A percentile compares a stretch with the other conserved stretches of the same genome.
These are phyloP conservation scores for Botrytis squamosa DNA, from an alignment of 2,329 filamentous ascomycete species.

Conservation along the genomic window DNA sequence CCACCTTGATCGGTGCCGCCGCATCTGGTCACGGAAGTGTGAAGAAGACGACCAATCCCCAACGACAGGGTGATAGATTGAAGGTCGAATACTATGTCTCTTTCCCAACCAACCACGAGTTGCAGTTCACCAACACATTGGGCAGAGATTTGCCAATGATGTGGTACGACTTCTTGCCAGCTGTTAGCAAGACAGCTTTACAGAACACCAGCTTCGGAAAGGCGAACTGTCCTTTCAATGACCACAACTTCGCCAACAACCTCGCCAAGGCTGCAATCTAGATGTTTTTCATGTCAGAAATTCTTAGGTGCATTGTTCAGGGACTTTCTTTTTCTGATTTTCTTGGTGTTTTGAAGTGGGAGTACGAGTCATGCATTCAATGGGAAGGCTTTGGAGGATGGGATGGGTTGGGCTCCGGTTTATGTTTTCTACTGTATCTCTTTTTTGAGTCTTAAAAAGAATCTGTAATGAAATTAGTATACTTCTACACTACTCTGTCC, in stretches of 20 bases:
- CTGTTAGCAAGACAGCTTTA: neutral
- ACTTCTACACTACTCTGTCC: neutral
- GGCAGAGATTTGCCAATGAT: neutral
- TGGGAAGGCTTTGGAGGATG: neutral
- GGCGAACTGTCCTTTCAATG: neutral
- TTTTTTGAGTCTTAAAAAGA: neutral
- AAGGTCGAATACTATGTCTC: neutral
- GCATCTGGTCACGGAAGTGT: neutral
- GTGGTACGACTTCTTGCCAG: neutral
- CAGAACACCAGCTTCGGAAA: neutral
- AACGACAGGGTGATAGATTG: neutral
- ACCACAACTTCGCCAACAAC: neutral
- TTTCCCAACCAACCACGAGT: neutral
- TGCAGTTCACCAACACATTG: neutral
- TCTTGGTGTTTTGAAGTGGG: neutral
- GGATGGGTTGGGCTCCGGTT: neutral
- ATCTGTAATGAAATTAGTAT: neutral
- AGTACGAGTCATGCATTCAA: neutral
- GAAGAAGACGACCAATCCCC: neutral
- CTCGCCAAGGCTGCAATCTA: neutral
- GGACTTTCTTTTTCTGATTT: neutral
- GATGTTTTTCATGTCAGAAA: neutral
- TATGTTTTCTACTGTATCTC: neutral
- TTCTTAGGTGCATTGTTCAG: neutral
- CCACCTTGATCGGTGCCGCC: neutral